Evolutionary conservation across 805 yeast species (phyloP), one percentile per base, ranked within the genome.

Genomic region (Kazachstania bromeliacearum): DNA sequence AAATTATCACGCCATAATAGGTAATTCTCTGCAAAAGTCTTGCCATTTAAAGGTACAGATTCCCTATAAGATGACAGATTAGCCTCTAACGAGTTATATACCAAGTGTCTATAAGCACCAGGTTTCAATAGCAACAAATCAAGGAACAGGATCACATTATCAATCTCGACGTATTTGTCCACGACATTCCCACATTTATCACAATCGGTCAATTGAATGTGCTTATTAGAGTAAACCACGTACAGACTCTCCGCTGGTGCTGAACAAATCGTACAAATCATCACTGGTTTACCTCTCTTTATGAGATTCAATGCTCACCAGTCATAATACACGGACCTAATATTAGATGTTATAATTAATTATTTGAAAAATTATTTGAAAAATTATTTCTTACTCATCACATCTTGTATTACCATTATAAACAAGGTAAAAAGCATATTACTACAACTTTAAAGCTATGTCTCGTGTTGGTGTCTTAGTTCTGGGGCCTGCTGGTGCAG

Each of bases 401-500:
- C 25, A 8, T 12, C 12, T 22, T 22, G 25, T 12, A 22, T 12
- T 22, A 12, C n/a, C n/a, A n/a, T n/a, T n/a, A n/a, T n/a, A n/a
- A n/a, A n/a, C n/a, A n/a, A n/a, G n/a, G n/a, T n/a, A n/a, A n/a
- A n/a, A n/a, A n/a, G n/a, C n/a, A n/a, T n/a, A n/a, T n/a, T n/a
- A n/a, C n/a, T n/a, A n/a, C n/a, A n/a, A n/a, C n/a, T 22, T 22
- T 22, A 12, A 24, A 27, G 32, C 23, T 5, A 89, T 92, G 98
- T 85, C 96, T 3, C 71, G 95, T 63, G 95, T 87, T 2, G 98
- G 97, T 39, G 89, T 85, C 9, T 64, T 92, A 43, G 95, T 88
- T 1, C 62, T 92, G 45, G 98, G 98, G 1, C 98, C 98, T 14
- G 98, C 98, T 1, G 98, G 98, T 26, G 97, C 83, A 7, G 98